phyloP scores from a whole-genome alignment of 1,284 basidiomycete genomes.

The Lentinus polychrous region DNA sequence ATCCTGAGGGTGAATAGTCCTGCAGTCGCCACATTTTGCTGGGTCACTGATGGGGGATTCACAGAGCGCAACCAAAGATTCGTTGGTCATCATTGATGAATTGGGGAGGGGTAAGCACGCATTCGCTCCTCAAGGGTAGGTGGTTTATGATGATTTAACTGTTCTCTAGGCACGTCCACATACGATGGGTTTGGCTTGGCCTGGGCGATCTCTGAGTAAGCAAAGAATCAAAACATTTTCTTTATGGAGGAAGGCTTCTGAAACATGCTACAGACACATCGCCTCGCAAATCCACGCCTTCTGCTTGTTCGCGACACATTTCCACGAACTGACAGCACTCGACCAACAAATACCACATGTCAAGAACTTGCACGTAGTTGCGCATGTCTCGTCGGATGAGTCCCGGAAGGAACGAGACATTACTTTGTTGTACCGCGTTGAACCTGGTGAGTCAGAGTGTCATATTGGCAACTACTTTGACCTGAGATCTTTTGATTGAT shows the following conservation, averaged over 20 bases:
- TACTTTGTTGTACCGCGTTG: conserved; percentile 92
- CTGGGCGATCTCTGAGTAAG: conserved; percentile 97
- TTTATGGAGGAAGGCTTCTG: too few species aligned
- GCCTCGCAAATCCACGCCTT: conserved; percentile 88
- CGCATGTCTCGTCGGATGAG: conserved; percentile 70
- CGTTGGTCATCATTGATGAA: conserved; percentile 97
- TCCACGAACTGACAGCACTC: conserved; percentile 93
- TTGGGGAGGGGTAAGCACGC: conserved; percentile 72
- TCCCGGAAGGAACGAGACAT: conserved; percentile 76
- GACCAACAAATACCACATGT: conserved; percentile 85
- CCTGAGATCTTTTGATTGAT: background rate
- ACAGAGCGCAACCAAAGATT: conserved; percentile 87
- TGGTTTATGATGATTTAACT: too few species aligned
- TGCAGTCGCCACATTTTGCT: background rate
- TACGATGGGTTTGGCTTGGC: conserved; percentile 98
- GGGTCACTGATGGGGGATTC: conserved; percentile 1
- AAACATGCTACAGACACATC: conserved; percentile 66
- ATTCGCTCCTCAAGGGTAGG: too few species aligned
- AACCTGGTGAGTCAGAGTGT: conserved; percentile 59
- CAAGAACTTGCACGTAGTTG: conserved; percentile 93
- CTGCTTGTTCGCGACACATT: conserved; percentile 97
- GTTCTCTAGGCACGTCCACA: conserved; percentile 79
- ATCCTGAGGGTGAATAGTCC: conserved; percentile 71
- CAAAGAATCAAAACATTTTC: too few species aligned
- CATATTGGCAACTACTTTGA: background rate